These are phyloP conservation scores for Dryadomyces quercus-mongolicae DNA, from an alignment of 2,329 filamentous ascomycete genomes.

Conservation along the genomic window DNA sequence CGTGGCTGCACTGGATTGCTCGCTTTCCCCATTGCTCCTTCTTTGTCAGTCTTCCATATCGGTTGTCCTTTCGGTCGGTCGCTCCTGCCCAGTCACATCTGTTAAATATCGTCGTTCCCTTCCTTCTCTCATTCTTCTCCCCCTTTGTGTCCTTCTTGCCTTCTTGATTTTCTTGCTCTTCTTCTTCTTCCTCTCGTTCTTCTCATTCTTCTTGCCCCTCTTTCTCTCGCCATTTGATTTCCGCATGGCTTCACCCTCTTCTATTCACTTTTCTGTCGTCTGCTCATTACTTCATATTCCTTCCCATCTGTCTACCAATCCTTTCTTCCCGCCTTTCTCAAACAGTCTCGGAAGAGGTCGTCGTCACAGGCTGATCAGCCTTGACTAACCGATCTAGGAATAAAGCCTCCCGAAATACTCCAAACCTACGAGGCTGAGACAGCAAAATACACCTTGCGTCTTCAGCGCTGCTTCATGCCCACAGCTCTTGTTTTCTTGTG, in stretches of 20 bases:
- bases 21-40: neutral
- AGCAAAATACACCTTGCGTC: no score
- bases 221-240: neutral
- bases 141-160: neutral
- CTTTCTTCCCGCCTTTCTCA: neutral
- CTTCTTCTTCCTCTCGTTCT: neutral
- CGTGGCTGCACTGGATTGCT: no score
- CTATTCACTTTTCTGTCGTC: neutral
- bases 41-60: neutral
- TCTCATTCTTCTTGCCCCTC: no score
- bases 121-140: neutral
- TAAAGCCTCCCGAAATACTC: neutral
- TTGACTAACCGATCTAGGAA: neutral
- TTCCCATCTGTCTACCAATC: neutral
- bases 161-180: neutral
- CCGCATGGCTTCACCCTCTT: neutral
- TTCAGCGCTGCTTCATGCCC: neutral
- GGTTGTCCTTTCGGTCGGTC: neutral
- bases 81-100: neutral
- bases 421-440: neutral
- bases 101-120: neutral
- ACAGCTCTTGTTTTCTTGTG: neutral
- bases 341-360: neutral
- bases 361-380: neutral
- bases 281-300: neutral